phyloP scores from a whole-genome alignment of 805 yeast species.

The Danielozyma ontarioensis region DNA sequence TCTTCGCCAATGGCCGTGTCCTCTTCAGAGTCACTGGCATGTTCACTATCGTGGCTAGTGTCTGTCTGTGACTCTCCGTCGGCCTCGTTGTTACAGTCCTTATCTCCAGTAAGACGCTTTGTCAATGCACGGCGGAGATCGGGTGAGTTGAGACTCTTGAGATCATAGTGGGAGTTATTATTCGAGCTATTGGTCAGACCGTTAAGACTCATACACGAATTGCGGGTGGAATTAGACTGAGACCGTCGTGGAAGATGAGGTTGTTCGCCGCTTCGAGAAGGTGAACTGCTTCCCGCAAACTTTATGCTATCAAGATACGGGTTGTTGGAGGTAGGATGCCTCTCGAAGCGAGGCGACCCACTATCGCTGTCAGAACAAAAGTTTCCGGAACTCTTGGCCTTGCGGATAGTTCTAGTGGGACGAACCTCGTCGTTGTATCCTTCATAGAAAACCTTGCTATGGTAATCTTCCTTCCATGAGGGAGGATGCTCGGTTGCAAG shows the following conservation, averaged over 20 bases:
- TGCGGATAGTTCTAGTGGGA: slow-evolving; percentile 13
- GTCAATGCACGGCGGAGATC: slow-evolving; percentile 16
- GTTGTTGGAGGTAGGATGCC: slow-evolving; percentile 4
- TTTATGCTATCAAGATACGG: slow-evolving; percentile 1
- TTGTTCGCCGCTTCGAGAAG: slow-evolving; percentile 11
- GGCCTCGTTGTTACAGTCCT: background rate
- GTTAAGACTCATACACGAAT: slow-evolving; percentile 32
- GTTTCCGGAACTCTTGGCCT: slow-evolving; percentile 33
- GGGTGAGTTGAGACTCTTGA: slow-evolving; percentile 19
- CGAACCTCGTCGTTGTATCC: slow-evolving; percentile 1
- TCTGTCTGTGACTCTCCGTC: slow-evolving; percentile 1
- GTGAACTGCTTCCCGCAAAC: background rate
- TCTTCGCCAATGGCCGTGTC: background rate
- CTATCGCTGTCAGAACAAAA: slow-evolving; percentile 9
- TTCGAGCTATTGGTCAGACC: slow-evolving; percentile 14
- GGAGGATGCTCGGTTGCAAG: background rate
- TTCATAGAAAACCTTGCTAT: background rate
- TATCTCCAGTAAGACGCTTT: slow-evolving; percentile 1
- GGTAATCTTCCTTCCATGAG: too few species aligned
- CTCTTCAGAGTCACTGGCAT: background rate
- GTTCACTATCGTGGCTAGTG: background rate
- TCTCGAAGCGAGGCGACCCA: slow-evolving; percentile 1
- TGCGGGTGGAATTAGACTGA: slow-evolving; percentile 21
- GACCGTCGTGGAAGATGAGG: slow-evolving; percentile 32
- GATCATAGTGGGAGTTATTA: slow-evolving; percentile 13